Evolutionary conservation across 2,329 filamentous ascomycete species (phyloP), one percentile per base, ranked within the genome.

Genomic region (Chaetoscypha palmicola): DNA sequence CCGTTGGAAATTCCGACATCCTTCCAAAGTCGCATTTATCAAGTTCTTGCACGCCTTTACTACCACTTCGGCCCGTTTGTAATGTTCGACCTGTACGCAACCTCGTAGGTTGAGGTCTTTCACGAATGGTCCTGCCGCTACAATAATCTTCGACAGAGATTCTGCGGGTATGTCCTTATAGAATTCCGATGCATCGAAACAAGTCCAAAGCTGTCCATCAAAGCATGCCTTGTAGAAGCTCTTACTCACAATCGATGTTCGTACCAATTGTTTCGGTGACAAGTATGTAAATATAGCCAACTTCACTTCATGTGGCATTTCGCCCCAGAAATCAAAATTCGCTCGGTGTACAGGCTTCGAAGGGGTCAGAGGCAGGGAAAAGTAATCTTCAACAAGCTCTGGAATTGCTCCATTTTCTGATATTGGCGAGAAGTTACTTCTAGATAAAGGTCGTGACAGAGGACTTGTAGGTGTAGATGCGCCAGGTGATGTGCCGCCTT

Each of bases 181-280:
- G 64, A 91, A 97, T 38, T 86, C 81, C 5, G 88, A 83, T 2
- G 86, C 80, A 62, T 97, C 89, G 38, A 97, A 74, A 32, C 76
- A 79, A 3, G 80, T 81, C 92, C 92, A 98, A 12, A 97, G 68
- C 66, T 98, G 92, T 2, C 92, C 92, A 62, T 98, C 91, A 57
- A 91, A 95, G 66, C 91, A 96, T 65, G 86, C 80, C 37, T 75
- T 73, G 63, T 94, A 72, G 71, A 92, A 96, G 4, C 74, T 67
- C 62, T 81, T 88, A 60, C 81, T 91, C 16, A 92, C 84, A 14
- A 78, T 70, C 1, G 91, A 94, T 44, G 77, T 77, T 46, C 81
- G 77, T 9, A 96, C 79, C 24, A 97, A 76, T 61, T 97, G 83
- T 59, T 81, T 88, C 1, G 90, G 89, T 21, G 72, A 71, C 16